A percentile compares a stretch with the other conserved stretches of the same genome.
Evolutionary conservation across 23 red algal species (phyloP).

Genomic region (Chondrus crispus): DNA sequence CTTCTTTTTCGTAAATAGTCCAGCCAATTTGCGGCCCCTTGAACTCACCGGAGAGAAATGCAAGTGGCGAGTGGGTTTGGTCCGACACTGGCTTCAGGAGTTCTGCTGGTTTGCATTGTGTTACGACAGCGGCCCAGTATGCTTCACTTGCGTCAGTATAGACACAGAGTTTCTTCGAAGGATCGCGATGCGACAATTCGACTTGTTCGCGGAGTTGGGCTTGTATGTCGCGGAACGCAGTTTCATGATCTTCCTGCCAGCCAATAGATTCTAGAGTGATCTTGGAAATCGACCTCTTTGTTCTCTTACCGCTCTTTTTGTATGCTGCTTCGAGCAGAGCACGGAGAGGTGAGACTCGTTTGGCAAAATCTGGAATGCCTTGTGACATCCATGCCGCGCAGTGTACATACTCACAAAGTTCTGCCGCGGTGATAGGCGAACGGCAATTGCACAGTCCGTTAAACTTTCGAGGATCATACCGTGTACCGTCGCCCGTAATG

Average conservation of each 20-base stretch:
- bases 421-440: not conserved
- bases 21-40: not conserved
- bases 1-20: constrained; percentile 32
- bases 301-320: not conserved
- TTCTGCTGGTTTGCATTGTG: not conserved
- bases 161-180: not conserved
- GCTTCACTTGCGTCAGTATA: not conserved
- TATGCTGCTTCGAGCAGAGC: constrained; percentile 9
- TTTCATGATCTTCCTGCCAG: not conserved
- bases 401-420: not conserved
- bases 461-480: not conserved
- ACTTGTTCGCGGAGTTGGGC: not conserved
- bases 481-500: not conserved
- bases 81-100: not conserved
- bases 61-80: constrained; percentile 24
- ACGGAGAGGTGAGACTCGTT: not conserved
- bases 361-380: not conserved
- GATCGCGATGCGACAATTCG: not conserved
- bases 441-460: not conserved
- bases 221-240: not conserved
- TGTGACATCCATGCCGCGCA: not conserved
- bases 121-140: not conserved
- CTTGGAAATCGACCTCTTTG: not conserved
- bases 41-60: not conserved
- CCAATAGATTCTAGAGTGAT: not conserved